A percentile compares a stretch with the other conserved stretches of the same genome.
Conservation (phyloP, 2,329 filamentous ascomycete genomes). For the Talaromyces sp. region DNA sequence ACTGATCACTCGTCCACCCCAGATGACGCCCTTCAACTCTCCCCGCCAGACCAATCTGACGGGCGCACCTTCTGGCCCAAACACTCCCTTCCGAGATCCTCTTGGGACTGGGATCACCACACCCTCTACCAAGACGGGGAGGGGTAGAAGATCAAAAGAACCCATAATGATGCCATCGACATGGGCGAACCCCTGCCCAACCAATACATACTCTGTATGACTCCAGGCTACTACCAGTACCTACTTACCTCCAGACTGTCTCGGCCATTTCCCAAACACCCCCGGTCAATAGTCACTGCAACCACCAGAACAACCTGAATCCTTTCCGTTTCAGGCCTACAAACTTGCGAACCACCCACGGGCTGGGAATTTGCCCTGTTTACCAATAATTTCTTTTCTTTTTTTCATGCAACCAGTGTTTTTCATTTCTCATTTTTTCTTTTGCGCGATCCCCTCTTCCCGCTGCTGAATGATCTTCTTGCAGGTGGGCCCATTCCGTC, state of each 20-base stretch:
- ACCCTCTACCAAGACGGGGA: background rate
- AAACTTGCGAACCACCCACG: conserved; percentile 2
- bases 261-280: background rate
- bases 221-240: no score
- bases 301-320: background rate
- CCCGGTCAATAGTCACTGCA: background rate
- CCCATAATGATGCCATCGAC: conserved; percentile 9
- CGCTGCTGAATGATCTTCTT: conserved; percentile 1
- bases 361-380: background rate
- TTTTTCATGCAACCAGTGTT: background rate
- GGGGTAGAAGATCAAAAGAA: background rate
- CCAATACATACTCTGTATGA: no score
- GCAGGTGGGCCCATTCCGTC: conserved; percentile 1
- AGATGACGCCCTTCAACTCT: conserved; percentile 19
- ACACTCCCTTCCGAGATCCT: background rate
- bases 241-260: background rate
- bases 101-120: background rate
- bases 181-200: background rate
- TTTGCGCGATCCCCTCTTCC: background rate
- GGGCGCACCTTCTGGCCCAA: background rate
- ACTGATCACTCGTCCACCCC: conserved; percentile 26
- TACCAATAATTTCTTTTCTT: background rate
- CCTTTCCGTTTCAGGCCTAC: background rate
- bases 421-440: background rate
- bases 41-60: conserved; percentile 1